Percentiles rank a stretch among this genome's conserved stretches.
phyloP scores from a whole-genome alignment of 345 rosid genomes.

The Physaria fendleri region DNA sequence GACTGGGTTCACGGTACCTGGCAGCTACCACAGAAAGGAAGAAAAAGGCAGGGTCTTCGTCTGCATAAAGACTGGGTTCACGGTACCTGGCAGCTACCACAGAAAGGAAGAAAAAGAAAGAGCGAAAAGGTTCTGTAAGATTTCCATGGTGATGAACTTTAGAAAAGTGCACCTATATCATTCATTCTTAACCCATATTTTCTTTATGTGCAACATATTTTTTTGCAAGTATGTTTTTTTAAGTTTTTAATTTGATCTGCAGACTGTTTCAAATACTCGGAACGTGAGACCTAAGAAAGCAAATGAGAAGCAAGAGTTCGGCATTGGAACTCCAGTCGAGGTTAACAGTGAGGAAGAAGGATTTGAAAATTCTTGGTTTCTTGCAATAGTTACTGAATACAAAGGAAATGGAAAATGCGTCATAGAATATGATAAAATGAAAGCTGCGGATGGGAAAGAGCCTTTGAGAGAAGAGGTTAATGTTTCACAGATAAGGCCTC shows the following conservation, averaged over 20 bases:
- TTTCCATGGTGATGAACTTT: conserved; percentile 2
- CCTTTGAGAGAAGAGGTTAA: conserved; percentile 59
- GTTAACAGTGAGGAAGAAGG: conserved; percentile 84
- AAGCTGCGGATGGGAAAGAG: conserved; percentile 61
- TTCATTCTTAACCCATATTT: not conserved
- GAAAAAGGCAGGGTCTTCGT: conserved; percentile 46
- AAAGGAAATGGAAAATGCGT: conserved; percentile 44
- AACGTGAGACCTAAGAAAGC: conserved; percentile 21
- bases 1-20: conserved; percentile 58
- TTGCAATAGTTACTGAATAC: conserved; percentile 47
- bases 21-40: conserved; percentile 25
- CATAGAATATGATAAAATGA: conserved; percentile 50
- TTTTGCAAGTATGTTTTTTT: not conserved
- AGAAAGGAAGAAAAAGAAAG: conserved; percentile 20
- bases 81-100: conserved; percentile 42
- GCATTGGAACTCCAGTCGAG: conserved; percentile 45
- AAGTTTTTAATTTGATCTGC: conserved; percentile 18
- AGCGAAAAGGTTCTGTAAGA: conserved; percentile 14
- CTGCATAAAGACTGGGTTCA: conserved; percentile 56
- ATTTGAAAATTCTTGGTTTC: conserved; percentile 79
- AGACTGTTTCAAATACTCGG: conserved; percentile 25
- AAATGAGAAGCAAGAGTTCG: conserved; percentile 6
- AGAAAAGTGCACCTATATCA: not conserved
- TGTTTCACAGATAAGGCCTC: conserved; percentile 56
- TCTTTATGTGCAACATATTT: not conserved